Conservation (phyloP, 139 green algal species). For the Asterochloris erici region DNA sequence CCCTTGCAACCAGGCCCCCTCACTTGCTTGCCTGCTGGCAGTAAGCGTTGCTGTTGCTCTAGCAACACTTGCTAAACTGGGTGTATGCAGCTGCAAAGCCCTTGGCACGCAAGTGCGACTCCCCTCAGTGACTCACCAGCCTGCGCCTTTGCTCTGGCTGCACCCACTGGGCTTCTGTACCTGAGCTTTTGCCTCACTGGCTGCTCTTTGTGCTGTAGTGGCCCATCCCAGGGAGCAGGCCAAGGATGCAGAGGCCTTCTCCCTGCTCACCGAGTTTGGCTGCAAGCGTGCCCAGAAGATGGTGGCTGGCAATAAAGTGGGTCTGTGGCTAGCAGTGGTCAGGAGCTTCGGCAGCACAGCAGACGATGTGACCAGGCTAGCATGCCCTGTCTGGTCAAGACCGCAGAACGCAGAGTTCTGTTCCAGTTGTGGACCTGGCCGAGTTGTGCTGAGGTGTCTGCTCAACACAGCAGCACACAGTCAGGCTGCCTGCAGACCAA, state of each 20-base stretch:
- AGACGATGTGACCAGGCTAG: not conserved
- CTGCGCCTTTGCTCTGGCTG: too few species aligned
- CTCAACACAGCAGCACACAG: not conserved
- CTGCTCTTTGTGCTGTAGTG: not conserved
- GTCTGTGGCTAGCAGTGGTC: too few species aligned
- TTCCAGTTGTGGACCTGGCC: not conserved
- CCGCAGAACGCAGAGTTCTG: not conserved
- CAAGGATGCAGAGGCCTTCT: constrained; percentile 11
- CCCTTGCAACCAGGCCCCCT: too few species aligned
- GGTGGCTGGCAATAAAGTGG: constrained; percentile 5
- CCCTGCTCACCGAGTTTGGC: not conserved
- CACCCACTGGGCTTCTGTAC: not conserved
- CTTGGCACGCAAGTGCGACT: too few species aligned
- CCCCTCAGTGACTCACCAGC: too few species aligned
- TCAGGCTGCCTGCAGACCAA: not conserved
- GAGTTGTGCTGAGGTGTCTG: not conserved
- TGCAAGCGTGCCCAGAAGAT: constrained; percentile 13
- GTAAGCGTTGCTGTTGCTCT: too few species aligned
- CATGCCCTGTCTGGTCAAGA: not conserved
- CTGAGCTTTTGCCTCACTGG: not conserved
- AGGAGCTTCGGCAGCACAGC: not conserved
- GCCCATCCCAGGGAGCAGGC: constrained; percentile 10
- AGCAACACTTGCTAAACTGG: too few species aligned
- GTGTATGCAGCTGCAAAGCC: too few species aligned
- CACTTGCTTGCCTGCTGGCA: too few species aligned